Base-by-base conservation (phyloP, 495 filamentous ascomycete species). In the Cetradonia linearis region DNA sequence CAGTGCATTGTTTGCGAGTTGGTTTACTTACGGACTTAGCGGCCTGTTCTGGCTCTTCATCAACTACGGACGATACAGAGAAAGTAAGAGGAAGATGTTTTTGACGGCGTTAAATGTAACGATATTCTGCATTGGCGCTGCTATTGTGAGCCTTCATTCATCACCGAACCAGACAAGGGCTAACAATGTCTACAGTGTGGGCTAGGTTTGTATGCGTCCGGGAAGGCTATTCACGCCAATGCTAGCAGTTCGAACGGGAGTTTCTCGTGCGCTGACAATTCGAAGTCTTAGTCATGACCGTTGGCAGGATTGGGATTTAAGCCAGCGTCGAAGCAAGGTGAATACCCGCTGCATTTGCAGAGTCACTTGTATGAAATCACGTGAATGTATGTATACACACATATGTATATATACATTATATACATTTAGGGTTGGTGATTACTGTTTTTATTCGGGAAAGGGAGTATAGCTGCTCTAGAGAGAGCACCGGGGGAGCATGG, bases 11-110 rank as follows among this genome's bases (percentile, higher is more conserved):
- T 67, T 64, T 55, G 65, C 62, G 11, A 71, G 65, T 37, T 76
- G 73, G 75, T 78, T 79, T 46, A 76, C 74, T 20, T 77, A 71
- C 46, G 73, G 74, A 11, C 61, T 76, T 8, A 71, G 67, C 36
- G 73, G 74, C 1, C 68, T 77, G 0, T 78, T 76, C 61, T 75
- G 77, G 73, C 56, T 78, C 27, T 71, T 66, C 62, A 61, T 77
- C 67, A 74, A 77, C 46, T 56, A 66, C 37, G 71, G 68, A 5
- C 38, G 52, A 5, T 72, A 68, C 63, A 68, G 70, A 27, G 62
- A 67, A 0, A 71, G 68, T 30, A 63, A 61, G 42, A 59, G 56
- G 55, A 74, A 73, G 62, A 70, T 72, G 20, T 37, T 71, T 2
- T 55, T 76, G 2, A 73, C 71, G 0, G 18, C 66, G 1, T 38